Percentiles rank a stretch among this genome's conserved stretches.
Conservation (phyloP, 2,329 filamentous ascomycete genomes). For the Periconia digitata region DNA sequence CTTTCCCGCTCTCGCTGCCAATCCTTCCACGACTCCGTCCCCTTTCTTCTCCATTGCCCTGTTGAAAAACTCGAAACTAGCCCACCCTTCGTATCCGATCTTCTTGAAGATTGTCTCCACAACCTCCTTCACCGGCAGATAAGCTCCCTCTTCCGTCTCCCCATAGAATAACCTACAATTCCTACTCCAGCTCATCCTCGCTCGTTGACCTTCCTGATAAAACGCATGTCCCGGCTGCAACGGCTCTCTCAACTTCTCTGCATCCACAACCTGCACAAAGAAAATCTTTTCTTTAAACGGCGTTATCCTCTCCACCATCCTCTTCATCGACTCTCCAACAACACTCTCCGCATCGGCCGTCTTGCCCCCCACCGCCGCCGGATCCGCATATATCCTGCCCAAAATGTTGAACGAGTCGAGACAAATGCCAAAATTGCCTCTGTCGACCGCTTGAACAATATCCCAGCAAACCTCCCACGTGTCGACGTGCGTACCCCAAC, state of each 20-base stretch:
- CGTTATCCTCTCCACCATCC: slow-evolving; percentile 55
- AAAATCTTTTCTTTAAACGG: slow-evolving; percentile 66
- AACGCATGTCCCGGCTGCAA: slow-evolving; percentile 60
- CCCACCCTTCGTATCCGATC: slow-evolving; percentile 68
- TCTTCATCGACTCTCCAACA: slow-evolving; percentile 57
- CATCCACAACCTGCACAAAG: slow-evolving; percentile 77
- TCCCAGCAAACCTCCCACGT: slow-evolving; percentile 74
- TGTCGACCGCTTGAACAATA: slow-evolving; percentile 64
- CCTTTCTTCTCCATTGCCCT: slow-evolving; percentile 58
- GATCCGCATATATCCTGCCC: slow-evolving; percentile 71
- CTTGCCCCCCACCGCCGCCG: slow-evolving; percentile 55
- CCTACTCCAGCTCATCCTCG: slow-evolving; percentile 76
- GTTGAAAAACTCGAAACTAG: slow-evolving; percentile 72
- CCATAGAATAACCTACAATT: slow-evolving; percentile 74
- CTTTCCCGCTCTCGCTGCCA: slow-evolving; percentile 54
- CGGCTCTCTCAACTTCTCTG: slow-evolving; percentile 62
- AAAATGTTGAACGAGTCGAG: slow-evolving; percentile 80
- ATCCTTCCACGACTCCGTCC: slow-evolving; percentile 55
- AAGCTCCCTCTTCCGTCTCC: slow-evolving; percentile 62
- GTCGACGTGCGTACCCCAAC: slow-evolving; percentile 70
- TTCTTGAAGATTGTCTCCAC: slow-evolving; percentile 63
- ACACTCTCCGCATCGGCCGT: slow-evolving; percentile 58
- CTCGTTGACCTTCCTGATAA: slow-evolving; percentile 59
- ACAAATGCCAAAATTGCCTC: slow-evolving; percentile 74
- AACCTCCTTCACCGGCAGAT: slow-evolving; percentile 67